Conservation (phyloP, 352 stramenopile genomes). For the Phytopythium ostracodes region DNA sequence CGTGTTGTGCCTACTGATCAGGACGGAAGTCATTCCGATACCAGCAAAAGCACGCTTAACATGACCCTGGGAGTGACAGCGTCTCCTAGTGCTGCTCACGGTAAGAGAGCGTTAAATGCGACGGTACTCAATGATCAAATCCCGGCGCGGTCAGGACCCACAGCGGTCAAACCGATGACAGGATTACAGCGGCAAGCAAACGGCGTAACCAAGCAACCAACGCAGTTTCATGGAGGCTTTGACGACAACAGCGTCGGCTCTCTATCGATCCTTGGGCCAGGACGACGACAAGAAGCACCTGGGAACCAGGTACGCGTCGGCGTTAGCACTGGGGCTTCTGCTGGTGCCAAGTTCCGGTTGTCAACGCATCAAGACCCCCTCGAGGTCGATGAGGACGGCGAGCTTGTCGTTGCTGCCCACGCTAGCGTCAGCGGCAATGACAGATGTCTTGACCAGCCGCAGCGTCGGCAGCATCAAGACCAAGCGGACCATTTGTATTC, state of each 20-base stretch:
- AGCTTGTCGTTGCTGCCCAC: background rate
- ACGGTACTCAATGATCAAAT: background rate
- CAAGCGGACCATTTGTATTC: background rate
- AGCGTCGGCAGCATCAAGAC: background rate
- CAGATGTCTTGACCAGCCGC: background rate
- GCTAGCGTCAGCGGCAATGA: background rate
- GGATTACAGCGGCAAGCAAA: background rate
- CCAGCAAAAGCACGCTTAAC: background rate
- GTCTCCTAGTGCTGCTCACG: background rate
- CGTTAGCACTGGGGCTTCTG: background rate
- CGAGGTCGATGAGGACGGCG: background rate
- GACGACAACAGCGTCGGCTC: background rate
- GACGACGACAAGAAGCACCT: background rate
- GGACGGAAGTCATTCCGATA: background rate
- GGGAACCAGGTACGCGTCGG: background rate
- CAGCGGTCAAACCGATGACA: background rate
- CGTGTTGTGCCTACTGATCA: background rate
- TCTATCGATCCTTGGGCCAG: background rate
- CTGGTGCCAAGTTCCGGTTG: background rate
- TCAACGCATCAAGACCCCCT: background rate
- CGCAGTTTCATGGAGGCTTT: background rate
- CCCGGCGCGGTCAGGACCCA: background rate
- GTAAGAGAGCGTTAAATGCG: background rate
- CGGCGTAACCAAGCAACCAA: background rate
- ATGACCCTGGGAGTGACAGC: background rate